These are phyloP conservation scores for Termitomyces sp. DNA, from an alignment of 768 basidiomycete species.

Conservation along the genomic window DNA sequence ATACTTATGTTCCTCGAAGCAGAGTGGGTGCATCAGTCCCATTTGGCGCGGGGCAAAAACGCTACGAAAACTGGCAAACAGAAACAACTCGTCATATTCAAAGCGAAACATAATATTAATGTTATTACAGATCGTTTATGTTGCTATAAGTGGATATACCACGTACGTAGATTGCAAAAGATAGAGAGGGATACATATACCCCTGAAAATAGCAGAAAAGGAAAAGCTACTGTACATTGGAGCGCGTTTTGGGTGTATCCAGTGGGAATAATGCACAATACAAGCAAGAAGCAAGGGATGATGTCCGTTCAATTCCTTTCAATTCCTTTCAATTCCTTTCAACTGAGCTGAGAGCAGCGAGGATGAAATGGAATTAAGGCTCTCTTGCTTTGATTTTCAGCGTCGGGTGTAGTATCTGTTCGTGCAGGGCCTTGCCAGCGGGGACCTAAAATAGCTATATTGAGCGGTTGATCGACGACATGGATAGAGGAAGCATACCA, in stretches of 20 bases:
- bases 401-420: constrained; percentile 75
- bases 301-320: neutral
- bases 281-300: neutral
- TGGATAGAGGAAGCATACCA: constrained; percentile 45
- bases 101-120: neutral
- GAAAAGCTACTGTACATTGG: constrained; percentile 9
- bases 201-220: neutral
- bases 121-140: neutral
- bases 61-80: neutral
- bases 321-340: neutral
- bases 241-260: neutral
- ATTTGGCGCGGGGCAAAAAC: neutral
- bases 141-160: neutral
- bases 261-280: neutral
- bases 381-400: constrained; percentile 15
- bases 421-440: constrained; percentile 91
- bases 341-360: neutral
- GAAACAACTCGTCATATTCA: neutral
- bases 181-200: neutral
- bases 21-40: too few relatives aligned
- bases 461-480: constrained; percentile 4
- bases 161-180: neutral
- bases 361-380: neutral
- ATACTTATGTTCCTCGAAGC: neutral
- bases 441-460: constrained; percentile 50